Evolutionary conservation across 768 basidiomycete genomes (phyloP), one percentile per base, ranked within the genome.

Genomic region (Calocybe cyanea): DNA sequence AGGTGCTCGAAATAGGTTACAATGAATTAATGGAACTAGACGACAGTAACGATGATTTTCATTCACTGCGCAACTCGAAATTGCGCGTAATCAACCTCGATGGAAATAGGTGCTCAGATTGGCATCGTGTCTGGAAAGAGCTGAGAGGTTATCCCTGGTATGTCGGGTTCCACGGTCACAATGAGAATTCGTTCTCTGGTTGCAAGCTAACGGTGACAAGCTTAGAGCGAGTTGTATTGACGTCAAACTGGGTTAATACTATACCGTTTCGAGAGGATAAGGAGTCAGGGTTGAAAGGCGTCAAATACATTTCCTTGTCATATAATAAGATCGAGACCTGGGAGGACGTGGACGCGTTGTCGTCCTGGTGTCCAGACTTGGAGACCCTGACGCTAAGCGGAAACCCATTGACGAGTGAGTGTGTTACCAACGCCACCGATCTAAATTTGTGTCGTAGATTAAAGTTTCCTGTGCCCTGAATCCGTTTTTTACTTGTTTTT

Each of bases 31-130:
- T 58, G 17, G 59, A 50, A 18, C 63, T 80, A 35, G 53, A 50
- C 35, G 32, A 52, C 44, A 48, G 48, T 48, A 53, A 60, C 54
- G 43, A 38, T 45, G 48, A 43, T 49, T 51, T 6, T 28, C 11
- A 11, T 28, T 28, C 53, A 43, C 41, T 35, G 41, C 34, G 30
- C 47, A 48, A 58, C 50, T 57, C 63, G 6, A 47, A 65, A 41
- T 55, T 90, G 36, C 62, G 70, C 38, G 66, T 66, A 24, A 58
- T 92, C 45, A 91, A 92, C 63, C 66, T 92, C 32, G 87, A 90
- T 56, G 70, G 72, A 45, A 92, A 92, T 67, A 43, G 63, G 18
- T 73, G 85, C 41, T 52, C 57, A 8, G 68, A 80, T 55, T 91
- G 87, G 86, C 47, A 49, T 31, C 61, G 73, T 41, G 65, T 77